Base-by-base conservation (phyloP, 83 land plant species). In the Picea mariana region DNA sequence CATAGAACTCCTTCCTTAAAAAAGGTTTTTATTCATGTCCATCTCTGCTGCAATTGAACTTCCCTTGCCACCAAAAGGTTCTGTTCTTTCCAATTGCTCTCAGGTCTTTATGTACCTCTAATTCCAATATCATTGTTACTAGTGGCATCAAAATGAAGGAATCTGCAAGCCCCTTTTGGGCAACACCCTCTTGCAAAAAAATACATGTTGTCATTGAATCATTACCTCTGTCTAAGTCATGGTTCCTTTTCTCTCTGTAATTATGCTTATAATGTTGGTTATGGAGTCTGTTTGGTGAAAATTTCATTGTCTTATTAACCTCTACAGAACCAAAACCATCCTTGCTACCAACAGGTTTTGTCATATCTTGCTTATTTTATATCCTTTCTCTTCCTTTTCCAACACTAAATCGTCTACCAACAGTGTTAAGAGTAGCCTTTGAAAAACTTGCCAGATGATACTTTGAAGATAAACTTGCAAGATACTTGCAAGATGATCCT, bases 121-220 rank as follows among this genome's bases (percentile, higher is more conserved):
- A 6, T 31, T 15, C 42, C 76, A 59, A 64, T 75, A 13, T 31
- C 20, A 64, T 82, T 38, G 49, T 40, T 21, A n/a, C 44, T 61
- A 6, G 44, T 16, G 11, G 18, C 13, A 67, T 26, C 85, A 15
- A 76, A 71, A 83, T 92, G 94, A 72, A 87, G 87, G 59, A 87
- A 89, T 68, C 67, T 83, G 83, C 94, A 92, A 52, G 65, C 77
- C 18, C 94, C 94, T 80, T 88, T 84, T 27, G 84, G 85, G 52
- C 93, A 92, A 26, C 63, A 80, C 9, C 94, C 94, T 65, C 81
- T 88, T 60, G 87, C 87, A 92, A 89, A 92, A 68, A 62, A 92
- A 81, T 87, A 78, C 92, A 92, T 18, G 82, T 58, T 60, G 62
- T 31, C 8, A 79, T 80, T 23, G 62, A 63, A 23, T 52, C 80